A percentile compares a stretch with the other conserved stretches of the same genome.
Conservation (phyloP, 2,329 filamentous ascomycete species). For the Grosmannia clavigera region DNA sequence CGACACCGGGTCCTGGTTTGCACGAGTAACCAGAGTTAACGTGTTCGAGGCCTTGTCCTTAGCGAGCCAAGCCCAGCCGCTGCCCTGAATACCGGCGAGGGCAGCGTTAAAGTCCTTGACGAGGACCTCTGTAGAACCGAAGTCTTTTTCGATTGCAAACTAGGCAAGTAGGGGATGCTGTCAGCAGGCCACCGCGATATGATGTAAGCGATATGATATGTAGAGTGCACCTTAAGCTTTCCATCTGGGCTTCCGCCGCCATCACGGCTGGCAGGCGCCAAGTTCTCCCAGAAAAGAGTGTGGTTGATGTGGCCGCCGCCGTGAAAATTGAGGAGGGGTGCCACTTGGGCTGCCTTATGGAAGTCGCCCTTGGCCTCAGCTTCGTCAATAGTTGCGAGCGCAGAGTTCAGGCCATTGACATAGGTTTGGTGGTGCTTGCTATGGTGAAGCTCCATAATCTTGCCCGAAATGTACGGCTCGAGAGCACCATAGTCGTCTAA, state of each 20-base stretch:
- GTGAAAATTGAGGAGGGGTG: constrained; percentile 64
- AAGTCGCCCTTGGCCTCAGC: constrained; percentile 52
- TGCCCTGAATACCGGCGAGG: constrained; percentile 68
- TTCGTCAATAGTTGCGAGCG: constrained; percentile 45
- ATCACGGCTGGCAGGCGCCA: constrained; percentile 53
- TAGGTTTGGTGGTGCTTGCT: constrained; percentile 70
- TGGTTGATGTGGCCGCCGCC: constrained; percentile 91
- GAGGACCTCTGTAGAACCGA: constrained; percentile 53
- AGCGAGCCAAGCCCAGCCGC: constrained; percentile 84
- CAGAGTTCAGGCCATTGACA: constrained; percentile 61
- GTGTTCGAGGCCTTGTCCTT: constrained; percentile 52
- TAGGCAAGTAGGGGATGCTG: constrained; percentile 11
- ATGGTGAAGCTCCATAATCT: constrained; percentile 77
- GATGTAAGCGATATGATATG: not conserved
- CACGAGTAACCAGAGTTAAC: constrained; percentile 54
- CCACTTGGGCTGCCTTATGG: constrained; percentile 35
- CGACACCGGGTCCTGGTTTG: constrained; percentile 83
- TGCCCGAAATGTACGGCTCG: constrained; percentile 64
- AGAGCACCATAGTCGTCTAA: constrained; percentile 93
- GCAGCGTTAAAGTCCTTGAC: constrained; percentile 54
- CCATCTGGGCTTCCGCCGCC: constrained; percentile 48
- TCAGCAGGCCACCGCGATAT: not conserved
- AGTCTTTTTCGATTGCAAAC: constrained; percentile 51
- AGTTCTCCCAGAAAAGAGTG: constrained; percentile 82
- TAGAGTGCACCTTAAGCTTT: constrained; percentile 40